These are phyloP conservation scores for Penicillium fimorum DNA, from an alignment of 495 filamentous ascomycete species.

Conservation along the genomic window DNA sequence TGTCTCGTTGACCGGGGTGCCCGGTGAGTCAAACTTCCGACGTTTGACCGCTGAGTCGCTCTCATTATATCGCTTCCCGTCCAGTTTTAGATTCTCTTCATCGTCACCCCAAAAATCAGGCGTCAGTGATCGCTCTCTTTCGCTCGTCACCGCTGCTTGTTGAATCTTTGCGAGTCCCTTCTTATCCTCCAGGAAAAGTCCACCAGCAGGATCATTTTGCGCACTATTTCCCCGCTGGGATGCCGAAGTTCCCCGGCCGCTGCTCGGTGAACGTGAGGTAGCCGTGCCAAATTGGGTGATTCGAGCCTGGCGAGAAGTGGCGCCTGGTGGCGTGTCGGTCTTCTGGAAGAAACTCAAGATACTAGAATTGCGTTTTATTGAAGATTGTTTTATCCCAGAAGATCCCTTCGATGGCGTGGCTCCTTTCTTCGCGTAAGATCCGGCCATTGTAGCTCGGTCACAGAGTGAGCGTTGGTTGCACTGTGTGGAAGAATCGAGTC, in stretches of 20 bases:
- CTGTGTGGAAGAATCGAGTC: background rate
- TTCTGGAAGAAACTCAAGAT: slow-evolving; percentile 86
- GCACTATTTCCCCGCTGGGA: slow-evolving; percentile 15
- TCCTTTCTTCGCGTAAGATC: slow-evolving; percentile 22
- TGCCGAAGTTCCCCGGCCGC: slow-evolving; percentile 22
- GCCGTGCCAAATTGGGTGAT: slow-evolving; percentile 43
- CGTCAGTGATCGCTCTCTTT: slow-evolving; percentile 24
- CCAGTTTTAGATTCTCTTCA: slow-evolving; percentile 18
- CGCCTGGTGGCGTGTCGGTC: slow-evolving; percentile 47
- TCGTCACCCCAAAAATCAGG: slow-evolving; percentile 41
- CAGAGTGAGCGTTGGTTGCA: background rate
- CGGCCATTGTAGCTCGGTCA: slow-evolving; percentile 21
- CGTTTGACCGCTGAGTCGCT: slow-evolving; percentile 34
- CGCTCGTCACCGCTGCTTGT: slow-evolving; percentile 7
- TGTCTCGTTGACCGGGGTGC: slow-evolving; percentile 6
- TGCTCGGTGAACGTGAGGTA: slow-evolving; percentile 21
- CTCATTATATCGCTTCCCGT: slow-evolving; percentile 32
- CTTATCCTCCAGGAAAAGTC: slow-evolving; percentile 47
- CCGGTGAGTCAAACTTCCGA: slow-evolving; percentile 39
- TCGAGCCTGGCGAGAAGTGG: slow-evolving; percentile 36
- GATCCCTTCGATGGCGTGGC: slow-evolving; percentile 31
- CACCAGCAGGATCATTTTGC: slow-evolving; percentile 27
- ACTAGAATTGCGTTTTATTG: slow-evolving; percentile 60
- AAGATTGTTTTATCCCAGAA: slow-evolving; percentile 12
- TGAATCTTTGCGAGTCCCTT: slow-evolving; percentile 22